Evolutionary conservation across 1,284 basidiomycete genomes (phyloP), one percentile per base, ranked within the genome.

Genomic region (Boletus semigastroideus): DNA sequence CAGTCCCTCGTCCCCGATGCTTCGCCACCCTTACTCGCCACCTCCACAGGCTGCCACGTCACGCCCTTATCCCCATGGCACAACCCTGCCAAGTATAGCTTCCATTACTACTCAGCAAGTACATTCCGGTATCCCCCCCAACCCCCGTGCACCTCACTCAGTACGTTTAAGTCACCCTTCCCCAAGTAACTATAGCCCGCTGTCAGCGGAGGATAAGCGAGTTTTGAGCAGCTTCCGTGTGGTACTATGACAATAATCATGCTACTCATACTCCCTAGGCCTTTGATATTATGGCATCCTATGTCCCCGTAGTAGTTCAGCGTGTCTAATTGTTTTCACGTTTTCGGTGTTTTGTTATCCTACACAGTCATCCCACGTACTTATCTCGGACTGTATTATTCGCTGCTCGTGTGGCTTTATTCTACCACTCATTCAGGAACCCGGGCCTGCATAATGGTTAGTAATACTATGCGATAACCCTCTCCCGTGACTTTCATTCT

Each of bases 191-290:
- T 83, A 83, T 59, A 60, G 70, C 1, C 81, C 80, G 17, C 66
- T 83, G 25, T 81, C 82, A 14, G 70, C 77, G 34, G 83, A 85
- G 61, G 83, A 85, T 63, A 76, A 74, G 47, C 76, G 82, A 47
- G 78, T 77, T 14, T 60, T 85, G 47, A 75, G 74, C 57, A 77
- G 78, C 27, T 79, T 85, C 61, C 78, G 80, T 44, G 74, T 84
- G 45, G 70, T 76, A 14, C 61, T 85, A 44, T 84, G 55, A 67
- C 30, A 19, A 31, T 42, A 8, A 17, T 22, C 3, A 7, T 25
- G 25, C 5, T 25, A 11, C 12, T 12, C 31, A 1, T 7, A 12
- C 16, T 22, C 16, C 19, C 6, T 19, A 12, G 22, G 34, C 9
- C 50, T 44, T 59, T 52, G 33, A 49, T 57, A 58, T 46, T 58